Evolutionary conservation across 352 stramenopile species (phyloP).

Genomic region (Phytopythium delawarense): DNA sequence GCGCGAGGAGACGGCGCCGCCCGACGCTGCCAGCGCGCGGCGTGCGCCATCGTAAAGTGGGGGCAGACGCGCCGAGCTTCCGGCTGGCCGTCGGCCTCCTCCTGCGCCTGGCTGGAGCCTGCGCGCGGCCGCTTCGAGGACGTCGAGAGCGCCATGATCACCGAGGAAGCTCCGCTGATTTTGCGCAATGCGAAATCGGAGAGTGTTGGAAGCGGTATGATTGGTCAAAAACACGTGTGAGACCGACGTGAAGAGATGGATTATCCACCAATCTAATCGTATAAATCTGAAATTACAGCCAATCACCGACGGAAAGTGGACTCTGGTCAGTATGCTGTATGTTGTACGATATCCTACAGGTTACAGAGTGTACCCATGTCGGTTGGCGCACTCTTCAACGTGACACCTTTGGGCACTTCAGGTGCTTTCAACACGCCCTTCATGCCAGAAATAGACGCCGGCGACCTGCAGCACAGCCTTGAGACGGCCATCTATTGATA

Average conservation of each 20-base stretch:
- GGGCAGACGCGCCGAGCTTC: slow-evolving; percentile 5
- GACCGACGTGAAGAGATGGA: not conserved
- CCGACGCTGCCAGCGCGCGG: slow-evolving; percentile 1
- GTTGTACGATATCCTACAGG: not conserved
- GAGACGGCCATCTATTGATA: no score
- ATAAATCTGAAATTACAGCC: not conserved
- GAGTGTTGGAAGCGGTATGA: not conserved
- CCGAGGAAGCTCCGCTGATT: no score
- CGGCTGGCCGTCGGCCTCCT: not conserved
- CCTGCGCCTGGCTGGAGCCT: not conserved
- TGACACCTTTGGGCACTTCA: not conserved
- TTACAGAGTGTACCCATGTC: not conserved
- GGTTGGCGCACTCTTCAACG: not conserved
- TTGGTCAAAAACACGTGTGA: no score
- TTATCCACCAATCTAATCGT: not conserved
- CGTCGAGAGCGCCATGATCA: not conserved
- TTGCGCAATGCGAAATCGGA: no score
- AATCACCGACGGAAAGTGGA: not conserved
- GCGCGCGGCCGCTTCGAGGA: not conserved
- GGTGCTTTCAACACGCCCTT: no score
- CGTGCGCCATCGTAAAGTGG: slow-evolving; percentile 5
- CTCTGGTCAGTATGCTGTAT: not conserved
- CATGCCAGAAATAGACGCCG: no score
- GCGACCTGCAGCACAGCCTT: no score
- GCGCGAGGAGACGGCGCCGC: not conserved